These are phyloP conservation scores for Parsonsia alboflavescens DNA, from an alignment of 257 asterid species.

Conservation along the genomic window DNA sequence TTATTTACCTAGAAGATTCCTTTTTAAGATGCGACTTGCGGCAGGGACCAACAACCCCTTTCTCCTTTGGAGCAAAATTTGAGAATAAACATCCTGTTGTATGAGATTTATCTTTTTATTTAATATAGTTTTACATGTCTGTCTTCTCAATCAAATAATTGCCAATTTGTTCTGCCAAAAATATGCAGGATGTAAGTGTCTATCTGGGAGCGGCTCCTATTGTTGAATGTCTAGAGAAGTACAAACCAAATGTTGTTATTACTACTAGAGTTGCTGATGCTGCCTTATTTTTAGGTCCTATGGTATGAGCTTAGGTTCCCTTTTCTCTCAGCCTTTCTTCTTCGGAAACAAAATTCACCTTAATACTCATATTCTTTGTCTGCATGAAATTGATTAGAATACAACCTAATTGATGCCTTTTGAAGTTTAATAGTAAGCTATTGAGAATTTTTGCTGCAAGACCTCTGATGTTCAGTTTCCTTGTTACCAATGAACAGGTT, in stretches of 20 bases:
- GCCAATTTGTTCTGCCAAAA: constrained; percentile 9
- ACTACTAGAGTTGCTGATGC: constrained; percentile 99
- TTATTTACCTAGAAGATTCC: background rate
- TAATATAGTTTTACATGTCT: background rate
- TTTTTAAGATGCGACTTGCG: constrained; percentile 6
- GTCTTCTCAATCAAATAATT: background rate
- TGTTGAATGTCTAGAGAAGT: constrained; percentile 78
- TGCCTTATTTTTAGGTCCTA: constrained; percentile 83
- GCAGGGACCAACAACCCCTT: background rate
- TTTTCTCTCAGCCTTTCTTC: constrained; percentile 1
- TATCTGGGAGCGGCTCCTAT: constrained; percentile 98
- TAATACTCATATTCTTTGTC: background rate
- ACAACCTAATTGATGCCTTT: background rate
- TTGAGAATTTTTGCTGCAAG: background rate
- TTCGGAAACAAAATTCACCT: background rate
- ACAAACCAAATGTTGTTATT: constrained; percentile 69
- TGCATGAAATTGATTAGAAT: background rate
- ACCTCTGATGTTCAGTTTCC: background rate
- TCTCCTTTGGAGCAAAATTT: background rate
- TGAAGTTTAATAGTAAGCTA: background rate
- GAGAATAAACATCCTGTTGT: background rate
- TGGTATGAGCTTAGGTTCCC: constrained; percentile 45
- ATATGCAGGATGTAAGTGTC: constrained; percentile 70
- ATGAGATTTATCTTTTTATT: background rate
- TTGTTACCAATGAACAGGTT: constrained; percentile 43